Evolutionary conservation across 331 rosid genomes (phyloP), one percentile per base, ranked within the genome.

Genomic region (Pyracantha coccinea): DNA sequence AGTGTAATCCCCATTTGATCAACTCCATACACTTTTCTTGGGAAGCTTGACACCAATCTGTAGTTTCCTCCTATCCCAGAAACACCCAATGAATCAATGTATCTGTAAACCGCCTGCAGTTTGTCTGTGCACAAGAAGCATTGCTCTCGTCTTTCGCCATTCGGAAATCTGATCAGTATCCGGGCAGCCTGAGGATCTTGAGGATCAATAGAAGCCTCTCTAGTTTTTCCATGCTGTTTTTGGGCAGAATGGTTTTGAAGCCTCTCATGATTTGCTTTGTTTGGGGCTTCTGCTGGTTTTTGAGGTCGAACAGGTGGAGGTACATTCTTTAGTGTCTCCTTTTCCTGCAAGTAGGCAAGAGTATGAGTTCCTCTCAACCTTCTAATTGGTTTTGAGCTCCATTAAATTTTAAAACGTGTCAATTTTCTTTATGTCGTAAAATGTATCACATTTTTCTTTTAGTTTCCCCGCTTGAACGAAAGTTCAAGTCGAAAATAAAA

Each of bases 101-200:
- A 89, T 60, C 89, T 74, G 82, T 89, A 92, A 68, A 92, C 82
- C 31, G 91, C 78, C 24, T 90, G 86, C 66, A 89, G 73, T 80
- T 87, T 90, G 77, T 92, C 98, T 35, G 78, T 82, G 87, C 86
- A 50, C 77, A 73, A 69, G 63, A 92, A 92, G 52, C 78, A 83
- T 35, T 82, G 90, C 83, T 90, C 91, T 79, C 89, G 87, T 79
- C 90, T 92, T 83, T 92, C 93, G 1, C 98, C 95, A 28, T 90
- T 92, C 58, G 98, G 95, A 83, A 92, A 90, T 88, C 98, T 89
- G 77, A 93, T 79, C 68, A 85, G 71, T 71, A 93, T 93, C 93
- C 87, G 95, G 8, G 85, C 84, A 21, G 81, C 69, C 67, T 84
- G 91, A 79, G 90, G 54, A 69, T 79, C 85, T 23, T 73, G 47